Evolutionary conservation across 2,329 filamentous ascomycete genomes (phyloP), one percentile per base, ranked within the genome.

Genomic region (Colletotrichum plurivorum): DNA sequence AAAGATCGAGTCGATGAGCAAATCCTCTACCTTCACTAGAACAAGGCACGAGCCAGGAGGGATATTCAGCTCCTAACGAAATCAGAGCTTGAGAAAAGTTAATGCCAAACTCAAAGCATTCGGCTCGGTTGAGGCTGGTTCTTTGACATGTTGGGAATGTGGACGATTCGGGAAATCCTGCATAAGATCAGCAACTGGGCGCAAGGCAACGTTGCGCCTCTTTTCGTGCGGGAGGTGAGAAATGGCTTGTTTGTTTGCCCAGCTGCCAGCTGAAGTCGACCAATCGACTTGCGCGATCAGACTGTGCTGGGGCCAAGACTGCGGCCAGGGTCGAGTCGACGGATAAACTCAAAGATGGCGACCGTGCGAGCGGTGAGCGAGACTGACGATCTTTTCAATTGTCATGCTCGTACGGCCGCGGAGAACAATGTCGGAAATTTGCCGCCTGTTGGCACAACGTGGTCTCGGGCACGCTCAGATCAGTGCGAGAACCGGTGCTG

Each of bases 231-330:
- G 56, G 39, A 52, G 41, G 54, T 20, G 16, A 13, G 63, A 18
- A 55, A 39, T 43, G 49, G 63, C 56, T 61, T 63, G 63, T 54
- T 63, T 9, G 49, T 49, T n/a, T 22, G 41, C 41, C 41, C 12
- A 67, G 51, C 49, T 67, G 57, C 63, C 57, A 67, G 55, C 52
- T 45, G 45, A 63, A 62, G 13, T 20, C 18, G 39, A 41, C 12
- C 25, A 52, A 16, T 49, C 25, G 20, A 25, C 20, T 51, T 7
- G n/a, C n/a, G 18, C 18, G 27, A 39, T 52, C 20, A 49, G 9
- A 31, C 16, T 13, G 13, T 15, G 16, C 22, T n/a, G 18, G 15
- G 27, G 25, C 7, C 22, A 43, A 39, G 16, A 31, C 27, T 2
- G 4, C 7, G 10, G 10, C 25, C 15, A 13, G 20, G 57, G 25